Percentiles rank a stretch among this genome's conserved stretches.
Evolutionary conservation across 345 rosid species (phyloP).

Genomic region (Eucalyptus rudis): DNA sequence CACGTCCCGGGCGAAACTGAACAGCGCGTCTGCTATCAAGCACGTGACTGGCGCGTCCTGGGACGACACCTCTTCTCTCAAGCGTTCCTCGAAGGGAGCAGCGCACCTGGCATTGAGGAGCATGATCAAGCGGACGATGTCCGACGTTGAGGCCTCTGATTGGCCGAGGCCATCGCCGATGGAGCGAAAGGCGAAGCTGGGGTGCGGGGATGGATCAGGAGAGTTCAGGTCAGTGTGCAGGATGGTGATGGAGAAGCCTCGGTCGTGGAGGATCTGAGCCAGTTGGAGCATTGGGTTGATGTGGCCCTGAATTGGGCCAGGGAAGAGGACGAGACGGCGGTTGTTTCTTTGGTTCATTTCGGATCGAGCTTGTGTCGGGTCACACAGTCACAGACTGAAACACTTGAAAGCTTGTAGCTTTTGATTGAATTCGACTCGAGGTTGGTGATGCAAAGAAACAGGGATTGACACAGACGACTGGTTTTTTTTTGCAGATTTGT

Average conservation of each 20-base stretch:
- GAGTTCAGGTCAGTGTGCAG: conserved; percentile 14
- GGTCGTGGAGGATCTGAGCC: conserved; percentile 11
- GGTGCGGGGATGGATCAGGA: conserved; percentile 10
- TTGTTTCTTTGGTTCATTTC: neutral
- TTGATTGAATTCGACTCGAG: neutral
- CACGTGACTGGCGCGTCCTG: conserved; percentile 1
- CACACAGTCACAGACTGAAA: neutral
- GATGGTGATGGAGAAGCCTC: conserved; percentile 16
- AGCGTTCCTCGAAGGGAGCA: conserved; percentile 7
- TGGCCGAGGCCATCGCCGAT: conserved; percentile 3
- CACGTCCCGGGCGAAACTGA: conserved; percentile 7
- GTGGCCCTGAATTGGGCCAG: conserved; percentile 14
- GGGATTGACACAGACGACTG: neutral
- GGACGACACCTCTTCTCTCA: neutral
- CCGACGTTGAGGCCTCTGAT: neutral
- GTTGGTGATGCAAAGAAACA: neutral
- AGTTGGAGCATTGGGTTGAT: conserved; percentile 24
- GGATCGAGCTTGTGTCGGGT: neutral
- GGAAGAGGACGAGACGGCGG: conserved; percentile 6
- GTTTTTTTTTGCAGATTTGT: neutral
- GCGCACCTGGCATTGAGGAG: conserved; percentile 1
- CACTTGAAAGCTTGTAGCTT: neutral
- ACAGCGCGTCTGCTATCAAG: conserved; percentile 8
- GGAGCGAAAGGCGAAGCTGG: conserved; percentile 8
- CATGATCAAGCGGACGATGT: neutral